Evolutionary conservation across 495 filamentous ascomycete genomes (phyloP), one percentile per base, ranked within the genome.

Genomic region (Aspergillus sclerotioniger): DNA sequence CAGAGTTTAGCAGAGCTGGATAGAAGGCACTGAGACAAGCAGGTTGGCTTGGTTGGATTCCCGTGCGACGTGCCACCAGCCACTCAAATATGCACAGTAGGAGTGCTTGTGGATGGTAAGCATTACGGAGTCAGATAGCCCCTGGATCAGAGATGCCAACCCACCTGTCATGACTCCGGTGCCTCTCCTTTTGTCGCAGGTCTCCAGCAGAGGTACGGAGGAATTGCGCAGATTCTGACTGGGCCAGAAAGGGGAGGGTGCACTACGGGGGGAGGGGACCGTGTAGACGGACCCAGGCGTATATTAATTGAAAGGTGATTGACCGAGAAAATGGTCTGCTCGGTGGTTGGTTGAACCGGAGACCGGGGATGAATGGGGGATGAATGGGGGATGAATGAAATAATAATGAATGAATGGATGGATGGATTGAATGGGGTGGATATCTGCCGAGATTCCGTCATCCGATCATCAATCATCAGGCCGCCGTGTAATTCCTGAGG

Each of bases 401-500:
- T 25, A 25, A 25, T 25, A 25, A 25, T 25, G 25, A 25, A 25
- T 25, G 25, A 25, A 25, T 25, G 25, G 5, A 25, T n/a, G 9
- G 37, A 41, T 16, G 31, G 16, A 15, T 32, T 51, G 49, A 51
- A 8, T 16, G 49, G 49, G 48, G 33, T 37, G 9, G 33, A 10
- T 9, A 6, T 41, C 5, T n/a, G 13, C 37, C 37, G 37, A 41
- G 37, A 41, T 41, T 41, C 37, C 37, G 37, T 41, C 37, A 41
- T 41, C 37, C 37, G 37, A 41, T 41, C 37, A 41, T 51, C 31
- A 51, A 41, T 41, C 37, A 41, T 51, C 31, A 51, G 49, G 49
- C 25, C 33, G 49, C 5, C 25, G 8, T 41, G 37, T 15, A 41
- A 41, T 41, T 41, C 5, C 37, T 41, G 37, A n/a, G 37, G 37